phyloP scores from a whole-genome alignment of 179 eudicot genomes.

The Spinacia oleracea region DNA sequence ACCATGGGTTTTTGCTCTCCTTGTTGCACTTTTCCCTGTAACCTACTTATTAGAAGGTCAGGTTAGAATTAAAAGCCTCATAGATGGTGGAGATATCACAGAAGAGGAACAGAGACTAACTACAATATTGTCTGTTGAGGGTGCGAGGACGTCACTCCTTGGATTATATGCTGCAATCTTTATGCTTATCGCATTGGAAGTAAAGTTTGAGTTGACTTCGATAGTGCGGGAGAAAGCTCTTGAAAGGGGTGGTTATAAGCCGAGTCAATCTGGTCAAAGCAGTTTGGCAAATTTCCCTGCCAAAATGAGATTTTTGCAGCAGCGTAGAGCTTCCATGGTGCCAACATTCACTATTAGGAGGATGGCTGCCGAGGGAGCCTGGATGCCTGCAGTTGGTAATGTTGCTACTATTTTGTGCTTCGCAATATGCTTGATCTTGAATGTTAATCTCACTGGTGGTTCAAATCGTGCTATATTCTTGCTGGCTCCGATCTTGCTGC shows the following conservation, averaged over 20 bases:
- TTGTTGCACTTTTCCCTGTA: constrained; percentile 96
- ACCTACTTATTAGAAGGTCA: constrained; percentile 92
- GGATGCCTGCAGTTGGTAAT: constrained; percentile 99
- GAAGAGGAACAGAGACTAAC: constrained; percentile 72
- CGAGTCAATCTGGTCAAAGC: constrained; percentile 61
- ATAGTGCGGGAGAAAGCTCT: constrained; percentile 70
- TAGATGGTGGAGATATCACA: constrained; percentile 53
- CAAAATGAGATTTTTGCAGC: constrained; percentile 89
- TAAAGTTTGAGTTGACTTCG: constrained; percentile 86
- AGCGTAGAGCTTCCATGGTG: constrained; percentile 69
- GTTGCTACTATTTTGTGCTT: constrained; percentile 95
- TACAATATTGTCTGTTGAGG: constrained; percentile 82
- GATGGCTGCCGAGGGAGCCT: constrained; percentile 93
- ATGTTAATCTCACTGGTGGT: constrained; percentile 81
- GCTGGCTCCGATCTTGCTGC: constrained; percentile 87
- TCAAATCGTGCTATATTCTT: constrained; percentile 97
- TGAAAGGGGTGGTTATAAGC: constrained; percentile 67
- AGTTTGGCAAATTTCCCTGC: constrained; percentile 57
- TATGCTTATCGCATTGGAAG: constrained; percentile 92
- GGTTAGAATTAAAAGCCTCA: constrained; percentile 63
- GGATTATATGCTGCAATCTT: constrained; percentile 96
- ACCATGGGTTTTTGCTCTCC: constrained; percentile 97
- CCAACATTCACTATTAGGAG: constrained; percentile 76
- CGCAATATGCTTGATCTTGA: constrained; percentile 87
- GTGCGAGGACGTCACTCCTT: constrained; percentile 92